phyloP scores from a whole-genome alignment of 805 yeast species.

The Kuraishia piskuri region DNA sequence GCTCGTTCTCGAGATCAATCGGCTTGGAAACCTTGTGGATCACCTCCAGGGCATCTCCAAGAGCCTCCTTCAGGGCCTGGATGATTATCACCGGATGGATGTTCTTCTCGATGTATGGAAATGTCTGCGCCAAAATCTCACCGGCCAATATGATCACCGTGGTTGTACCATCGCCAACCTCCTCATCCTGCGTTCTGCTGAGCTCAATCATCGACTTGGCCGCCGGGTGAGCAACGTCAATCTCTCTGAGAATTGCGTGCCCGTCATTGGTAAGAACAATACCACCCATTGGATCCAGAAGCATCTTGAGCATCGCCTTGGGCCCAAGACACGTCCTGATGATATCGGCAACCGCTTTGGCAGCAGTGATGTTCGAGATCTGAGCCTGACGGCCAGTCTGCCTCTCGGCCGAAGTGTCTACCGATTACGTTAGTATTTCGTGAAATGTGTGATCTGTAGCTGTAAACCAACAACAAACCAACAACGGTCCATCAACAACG shows the following conservation, averaged over 20 bases:
- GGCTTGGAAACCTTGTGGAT: conserved; percentile 78
- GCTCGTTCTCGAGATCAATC: conserved; percentile 76
- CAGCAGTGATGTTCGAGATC: conserved; percentile 94
- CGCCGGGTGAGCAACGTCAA: conserved; percentile 97
- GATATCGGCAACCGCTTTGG: conserved; percentile 98
- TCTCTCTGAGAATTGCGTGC: conserved; percentile 94
- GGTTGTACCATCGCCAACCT: conserved; percentile 98
- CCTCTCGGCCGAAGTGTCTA: conserved; percentile 78
- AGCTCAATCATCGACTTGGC: conserved; percentile 98
- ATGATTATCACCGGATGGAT: conserved; percentile 96
- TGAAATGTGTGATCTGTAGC: too few relatives aligned
- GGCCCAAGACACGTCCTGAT: conserved; percentile 98
- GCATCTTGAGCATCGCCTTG: conserved; percentile 97
- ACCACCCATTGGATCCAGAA: conserved; percentile 95
- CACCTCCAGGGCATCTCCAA: conserved; percentile 82
- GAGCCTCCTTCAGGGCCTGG: conserved; percentile 86
- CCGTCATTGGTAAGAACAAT: conserved; percentile 97
- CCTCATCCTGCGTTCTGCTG: conserved; percentile 96
- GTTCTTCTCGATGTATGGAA: conserved; percentile 88
- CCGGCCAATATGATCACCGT: conserved; percentile 96
- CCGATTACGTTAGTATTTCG: conserved; percentile 1
- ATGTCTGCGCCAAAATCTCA: conserved; percentile 90
- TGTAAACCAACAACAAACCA: conserved; percentile 7
- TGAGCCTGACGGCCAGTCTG: conserved; percentile 98
- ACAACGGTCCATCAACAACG: too few relatives aligned